Evolutionary conservation across 2,329 filamentous ascomycete species (phyloP), one percentile per base, ranked within the genome.

Genomic region (Bertia moriformis): DNA sequence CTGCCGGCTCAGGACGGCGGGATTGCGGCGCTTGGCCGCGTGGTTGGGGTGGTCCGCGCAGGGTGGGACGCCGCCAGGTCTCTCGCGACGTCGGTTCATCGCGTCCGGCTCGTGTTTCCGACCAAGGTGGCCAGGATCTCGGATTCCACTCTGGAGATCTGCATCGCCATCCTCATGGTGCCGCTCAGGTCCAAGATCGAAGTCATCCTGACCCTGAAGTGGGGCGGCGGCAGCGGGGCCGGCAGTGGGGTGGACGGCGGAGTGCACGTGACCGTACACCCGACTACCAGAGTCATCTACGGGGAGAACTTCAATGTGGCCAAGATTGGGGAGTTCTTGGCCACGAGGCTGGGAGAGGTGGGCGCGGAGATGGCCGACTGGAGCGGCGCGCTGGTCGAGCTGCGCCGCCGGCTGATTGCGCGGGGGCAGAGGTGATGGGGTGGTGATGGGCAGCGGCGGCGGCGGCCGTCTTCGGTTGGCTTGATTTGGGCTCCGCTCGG

Each of bases 261-360:
- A 3, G 58, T 79, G 10, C 65, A 71, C 1, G 64, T 84, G 24
- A 54, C 57, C 13, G 59, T 82, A 18, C 59, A 58, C 4, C 64
- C 69, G 1, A 61, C 60, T 17, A 81, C 76, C 0, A 66, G 63
- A 39, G 73, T 88, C 1, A 63, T 86, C 2, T 91, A 91, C 52
- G 84, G 84, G 0, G 83, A 89, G 58, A 67, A 71, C 43, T 87
- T 88, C 54, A 83, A 85, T 45, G 73, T 77, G 45, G 71, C 65
- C 38, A 87, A 84, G 57, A 78, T 91, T 63, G 64, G 61, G n/a
- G 80, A 85, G 40, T 87, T 83, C 46, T 51, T 91, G 44, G 55
- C 62, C 12, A 67, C 68, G 24, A 66, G 69, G 53, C 60, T 79
- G 50, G 57, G 64, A 37, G 55, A 48, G 46, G 59, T 62, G 43